A percentile compares a stretch with the other conserved stretches of the same genome.
phyloP scores from a whole-genome alignment of 225 moss, liverwort and hornwort genomes.

The Antitrichia curtipendula region DNA sequence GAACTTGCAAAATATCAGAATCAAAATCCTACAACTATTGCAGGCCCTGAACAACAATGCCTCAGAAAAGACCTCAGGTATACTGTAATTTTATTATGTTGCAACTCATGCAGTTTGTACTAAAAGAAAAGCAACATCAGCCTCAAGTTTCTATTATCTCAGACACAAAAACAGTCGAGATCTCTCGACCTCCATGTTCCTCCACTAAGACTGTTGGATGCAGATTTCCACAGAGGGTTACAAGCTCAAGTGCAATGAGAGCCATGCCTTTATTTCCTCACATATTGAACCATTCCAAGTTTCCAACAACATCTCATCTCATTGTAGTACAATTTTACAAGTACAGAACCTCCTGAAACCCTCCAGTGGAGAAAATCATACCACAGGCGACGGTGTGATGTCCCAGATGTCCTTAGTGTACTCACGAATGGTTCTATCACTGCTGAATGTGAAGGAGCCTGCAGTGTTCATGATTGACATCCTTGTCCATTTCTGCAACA shows the following conservation, averaged over 20 bases:
- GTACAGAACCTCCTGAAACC: not conserved
- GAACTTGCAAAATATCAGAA: not conserved
- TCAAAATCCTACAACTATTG: not conserved
- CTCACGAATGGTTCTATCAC: slow-evolving; percentile 89
- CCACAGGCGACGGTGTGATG: slow-evolving; percentile 59
- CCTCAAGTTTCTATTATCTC: not conserved
- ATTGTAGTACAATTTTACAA: not conserved
- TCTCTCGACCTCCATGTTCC: not conserved
- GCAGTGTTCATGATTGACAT: slow-evolving; percentile 97
- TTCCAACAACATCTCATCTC: not conserved
- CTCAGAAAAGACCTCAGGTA: not conserved
- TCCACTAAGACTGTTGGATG: not conserved
- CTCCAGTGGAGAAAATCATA: slow-evolving; percentile 20
- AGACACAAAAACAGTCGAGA: not conserved
- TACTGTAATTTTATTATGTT: not conserved
- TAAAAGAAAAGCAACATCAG: not conserved
- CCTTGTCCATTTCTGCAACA: slow-evolving; percentile 78
- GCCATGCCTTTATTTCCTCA: not conserved
- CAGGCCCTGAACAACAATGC: not conserved
- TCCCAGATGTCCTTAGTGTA: slow-evolving; percentile 94
- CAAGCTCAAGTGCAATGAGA: not conserved
- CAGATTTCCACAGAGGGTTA: not conserved
- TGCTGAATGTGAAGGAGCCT: slow-evolving; percentile 82
- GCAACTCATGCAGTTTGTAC: not conserved
- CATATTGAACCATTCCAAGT: not conserved